phyloP scores from a whole-genome alignment of 129 eudicot genomes.

The carrot (Daucus carota) region DNA sequence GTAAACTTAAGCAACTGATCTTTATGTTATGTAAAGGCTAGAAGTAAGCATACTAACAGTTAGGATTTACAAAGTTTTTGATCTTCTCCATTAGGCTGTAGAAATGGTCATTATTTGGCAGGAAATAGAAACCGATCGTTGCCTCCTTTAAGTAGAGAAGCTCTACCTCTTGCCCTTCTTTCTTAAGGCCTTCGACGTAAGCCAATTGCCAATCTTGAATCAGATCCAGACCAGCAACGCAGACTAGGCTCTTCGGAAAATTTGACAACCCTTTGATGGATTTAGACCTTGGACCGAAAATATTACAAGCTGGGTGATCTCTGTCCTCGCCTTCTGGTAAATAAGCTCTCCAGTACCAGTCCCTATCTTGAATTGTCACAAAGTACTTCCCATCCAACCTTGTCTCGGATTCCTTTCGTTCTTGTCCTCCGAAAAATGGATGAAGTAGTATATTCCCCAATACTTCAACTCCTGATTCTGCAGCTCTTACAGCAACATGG shows the following conservation, averaged over 20 bases:
- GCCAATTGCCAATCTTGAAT: slow-evolving; percentile 58
- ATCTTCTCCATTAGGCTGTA: slow-evolving; percentile 40
- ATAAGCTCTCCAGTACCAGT: slow-evolving; percentile 60
- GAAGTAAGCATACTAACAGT: slow-evolving; percentile 10
- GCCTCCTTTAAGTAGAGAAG: slow-evolving; percentile 39
- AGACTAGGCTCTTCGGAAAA: slow-evolving; percentile 38
- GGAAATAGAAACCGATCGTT: slow-evolving; percentile 56
- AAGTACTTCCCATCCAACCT: slow-evolving; percentile 47
- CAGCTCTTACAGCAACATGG: slow-evolving; percentile 44
- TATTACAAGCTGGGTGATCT: slow-evolving; percentile 56
- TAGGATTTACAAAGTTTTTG: slow-evolving; percentile 32
- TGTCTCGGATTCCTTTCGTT: slow-evolving; percentile 39
- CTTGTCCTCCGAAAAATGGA: slow-evolving; percentile 50
- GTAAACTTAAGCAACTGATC: background rate
- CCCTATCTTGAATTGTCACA: slow-evolving; percentile 41
- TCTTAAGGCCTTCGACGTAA: slow-evolving; percentile 39
- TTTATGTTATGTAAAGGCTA: background rate
- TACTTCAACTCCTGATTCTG: slow-evolving; percentile 37
- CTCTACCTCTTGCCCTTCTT: slow-evolving; percentile 34
- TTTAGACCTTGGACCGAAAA: slow-evolving; percentile 39
- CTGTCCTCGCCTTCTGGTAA: slow-evolving; percentile 47
- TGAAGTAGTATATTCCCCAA: slow-evolving; percentile 41
- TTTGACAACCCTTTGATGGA: slow-evolving; percentile 20
- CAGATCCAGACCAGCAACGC: slow-evolving; percentile 49
- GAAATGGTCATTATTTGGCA: slow-evolving; percentile 54